These are phyloP conservation scores for Penicillium verhagenii DNA, from an alignment of 495 filamentous ascomycete species.

Conservation along the genomic window DNA sequence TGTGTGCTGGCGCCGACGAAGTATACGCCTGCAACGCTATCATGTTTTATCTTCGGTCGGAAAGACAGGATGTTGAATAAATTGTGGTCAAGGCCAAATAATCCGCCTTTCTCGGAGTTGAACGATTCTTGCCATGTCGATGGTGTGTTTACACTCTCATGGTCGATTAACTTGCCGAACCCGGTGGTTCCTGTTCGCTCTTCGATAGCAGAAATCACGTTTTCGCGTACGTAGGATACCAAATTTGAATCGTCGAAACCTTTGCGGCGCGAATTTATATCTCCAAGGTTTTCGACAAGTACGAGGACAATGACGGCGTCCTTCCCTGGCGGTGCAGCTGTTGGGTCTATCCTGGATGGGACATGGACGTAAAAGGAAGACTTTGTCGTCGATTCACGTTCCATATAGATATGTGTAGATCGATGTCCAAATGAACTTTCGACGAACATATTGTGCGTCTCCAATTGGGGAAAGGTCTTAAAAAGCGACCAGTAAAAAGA, in stretches of 20 bases:
- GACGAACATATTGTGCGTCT: constrained; percentile 73
- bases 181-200: constrained; percentile 47
- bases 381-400: constrained; percentile 56
- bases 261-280: constrained; percentile 4
- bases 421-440: constrained; percentile 55
- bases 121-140: constrained; percentile 59
- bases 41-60: constrained; percentile 56
- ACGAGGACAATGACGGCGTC: constrained; percentile 65
- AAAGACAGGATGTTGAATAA: constrained; percentile 73
- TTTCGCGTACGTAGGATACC: constrained; percentile 50
- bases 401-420: background rate
- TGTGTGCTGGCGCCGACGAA: constrained; percentile 72
- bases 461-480: constrained; percentile 52
- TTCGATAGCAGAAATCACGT: constrained; percentile 54
- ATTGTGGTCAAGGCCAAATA: constrained; percentile 62
- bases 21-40: constrained; percentile 47
- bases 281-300: constrained; percentile 59
- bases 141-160: constrained; percentile 53
- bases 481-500: constrained; percentile 74
- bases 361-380: constrained; percentile 75
- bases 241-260: constrained; percentile 48
- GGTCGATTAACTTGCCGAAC: constrained; percentile 42
- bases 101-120: constrained; percentile 69
- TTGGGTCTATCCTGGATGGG: constrained; percentile 62
- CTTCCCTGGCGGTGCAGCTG: constrained; percentile 58